Evolutionary conservation across 2,329 filamentous ascomycete species (phyloP).

Genomic region (Diaporthe sp.): DNA sequence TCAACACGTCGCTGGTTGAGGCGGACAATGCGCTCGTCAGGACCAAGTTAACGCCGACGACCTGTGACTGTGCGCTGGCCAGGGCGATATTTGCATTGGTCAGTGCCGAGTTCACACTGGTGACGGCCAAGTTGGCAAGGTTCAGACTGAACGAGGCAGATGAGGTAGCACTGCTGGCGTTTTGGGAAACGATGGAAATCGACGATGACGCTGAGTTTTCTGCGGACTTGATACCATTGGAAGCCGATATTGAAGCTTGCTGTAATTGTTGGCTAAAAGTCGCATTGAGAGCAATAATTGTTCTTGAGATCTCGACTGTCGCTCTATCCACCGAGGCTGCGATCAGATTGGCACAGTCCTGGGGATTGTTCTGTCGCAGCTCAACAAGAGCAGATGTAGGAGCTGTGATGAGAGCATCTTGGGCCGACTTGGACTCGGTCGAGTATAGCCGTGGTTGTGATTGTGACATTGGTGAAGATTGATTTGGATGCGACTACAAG

Average conservation of each 20-base stretch:
- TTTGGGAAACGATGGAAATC: slow-evolving; percentile 15
- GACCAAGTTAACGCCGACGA: not conserved
- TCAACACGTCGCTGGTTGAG: slow-evolving; percentile 20
- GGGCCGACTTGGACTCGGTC: slow-evolving; percentile 4
- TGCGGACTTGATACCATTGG: slow-evolving; percentile 20
- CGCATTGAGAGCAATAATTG: slow-evolving; percentile 2
- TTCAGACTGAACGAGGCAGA: slow-evolving; percentile 26
- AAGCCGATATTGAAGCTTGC: slow-evolving; percentile 15
- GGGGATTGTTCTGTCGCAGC: slow-evolving; percentile 11
- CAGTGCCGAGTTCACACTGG: slow-evolving; percentile 19
- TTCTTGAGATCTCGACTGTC: slow-evolving; percentile 9
- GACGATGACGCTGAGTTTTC: slow-evolving; percentile 17
- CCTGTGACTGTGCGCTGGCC: slow-evolving; percentile 17
- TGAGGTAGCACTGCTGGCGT: slow-evolving; percentile 13
- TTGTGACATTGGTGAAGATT: slow-evolving; percentile 12
- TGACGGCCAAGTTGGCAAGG: slow-evolving; percentile 13
- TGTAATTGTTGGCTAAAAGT: slow-evolving; percentile 15
- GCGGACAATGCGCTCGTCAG: slow-evolving; percentile 12
- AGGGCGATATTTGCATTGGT: slow-evolving; percentile 1
- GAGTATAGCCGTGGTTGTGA: not conserved
- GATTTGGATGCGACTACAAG: not conserved
- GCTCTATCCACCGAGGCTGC: slow-evolving; percentile 5
- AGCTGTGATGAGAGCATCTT: slow-evolving; percentile 19
- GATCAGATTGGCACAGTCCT: slow-evolving; percentile 19
- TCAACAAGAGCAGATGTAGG: not conserved